Evolutionary conservation across 495 filamentous ascomycete genomes (phyloP).

Genomic region (Xylaria scruposa): DNA sequence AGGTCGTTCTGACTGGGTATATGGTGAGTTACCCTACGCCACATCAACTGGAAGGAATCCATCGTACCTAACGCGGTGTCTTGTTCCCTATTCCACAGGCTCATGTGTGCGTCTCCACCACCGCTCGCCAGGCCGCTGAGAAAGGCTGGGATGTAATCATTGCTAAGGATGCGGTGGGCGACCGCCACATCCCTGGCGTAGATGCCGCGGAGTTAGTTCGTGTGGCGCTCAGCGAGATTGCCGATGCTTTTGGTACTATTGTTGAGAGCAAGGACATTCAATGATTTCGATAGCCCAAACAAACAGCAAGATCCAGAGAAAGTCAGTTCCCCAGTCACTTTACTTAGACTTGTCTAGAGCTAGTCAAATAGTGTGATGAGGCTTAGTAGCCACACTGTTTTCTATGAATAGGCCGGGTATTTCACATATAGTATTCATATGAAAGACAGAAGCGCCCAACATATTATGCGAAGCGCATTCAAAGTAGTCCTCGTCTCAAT

Average conservation of each 20-base stretch:
- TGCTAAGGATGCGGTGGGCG: constrained; percentile 62
- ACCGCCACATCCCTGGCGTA: constrained; percentile 61
- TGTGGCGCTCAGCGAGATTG: constrained; percentile 53
- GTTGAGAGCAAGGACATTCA: constrained; percentile 45
- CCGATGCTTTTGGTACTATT: constrained; percentile 55
- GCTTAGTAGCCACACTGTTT: background rate
- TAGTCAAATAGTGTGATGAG: background rate
- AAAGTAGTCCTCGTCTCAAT: background rate
- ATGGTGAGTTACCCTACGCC: constrained; percentile 6
- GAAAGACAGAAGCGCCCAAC: background rate
- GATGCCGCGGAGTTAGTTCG: constrained; percentile 47
- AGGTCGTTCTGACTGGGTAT: constrained; percentile 34
- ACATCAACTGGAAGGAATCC: background rate
- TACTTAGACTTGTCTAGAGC: background rate
- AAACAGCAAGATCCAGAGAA: background rate
- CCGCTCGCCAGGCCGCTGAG: constrained; percentile 60
- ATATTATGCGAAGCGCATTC: background rate
- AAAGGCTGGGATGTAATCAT: constrained; percentile 65
- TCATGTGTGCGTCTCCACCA: constrained; percentile 68
- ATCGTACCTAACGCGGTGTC: background rate
- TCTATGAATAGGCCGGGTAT: background rate
- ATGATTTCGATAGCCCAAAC: background rate
- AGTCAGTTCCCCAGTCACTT: background rate
- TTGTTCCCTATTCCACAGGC: constrained; percentile 45
- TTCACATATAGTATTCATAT: background rate